Percentiles rank a stretch among this genome's conserved stretches.
Conservation (phyloP, 208 protist species). For the Acanthamoeba royreba region DNA sequence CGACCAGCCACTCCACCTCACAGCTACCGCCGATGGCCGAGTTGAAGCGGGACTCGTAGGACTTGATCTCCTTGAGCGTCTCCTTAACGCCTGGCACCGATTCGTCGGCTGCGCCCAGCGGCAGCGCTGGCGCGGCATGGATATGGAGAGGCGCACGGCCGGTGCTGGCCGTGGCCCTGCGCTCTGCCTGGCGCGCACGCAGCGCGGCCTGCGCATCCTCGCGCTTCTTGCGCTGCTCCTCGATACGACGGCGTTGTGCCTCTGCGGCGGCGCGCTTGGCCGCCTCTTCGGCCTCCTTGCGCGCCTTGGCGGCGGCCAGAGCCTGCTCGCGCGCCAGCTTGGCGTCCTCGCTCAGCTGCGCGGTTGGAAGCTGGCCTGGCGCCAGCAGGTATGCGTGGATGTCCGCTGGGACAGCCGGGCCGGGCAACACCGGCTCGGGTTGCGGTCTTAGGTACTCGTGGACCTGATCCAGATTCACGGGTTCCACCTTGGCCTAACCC, state of each 20-base stretch:
- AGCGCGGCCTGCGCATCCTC: not conserved
- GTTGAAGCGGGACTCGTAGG: not conserved
- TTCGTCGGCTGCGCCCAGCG: no score
- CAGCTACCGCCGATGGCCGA: not conserved
- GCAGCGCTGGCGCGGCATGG: not conserved
- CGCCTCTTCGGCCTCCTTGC: not conserved
- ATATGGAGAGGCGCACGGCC: not conserved
- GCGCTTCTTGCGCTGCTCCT: not conserved
- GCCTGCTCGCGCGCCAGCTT: not conserved
- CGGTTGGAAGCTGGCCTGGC: not conserved
- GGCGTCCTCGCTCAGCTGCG: not conserved
- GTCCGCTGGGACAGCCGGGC: not conserved
- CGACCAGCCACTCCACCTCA: not conserved
- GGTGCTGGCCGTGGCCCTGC: not conserved
- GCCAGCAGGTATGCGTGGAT: not conserved
- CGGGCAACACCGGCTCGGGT: not conserved
- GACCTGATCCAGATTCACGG: not conserved
- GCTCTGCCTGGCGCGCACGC: not conserved
- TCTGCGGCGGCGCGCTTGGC: not conserved
- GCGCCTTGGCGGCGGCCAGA: not conserved
- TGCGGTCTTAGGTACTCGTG: not conserved
- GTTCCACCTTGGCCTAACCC: not conserved
- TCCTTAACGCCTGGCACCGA: not conserved
- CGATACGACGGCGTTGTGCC: not conserved
- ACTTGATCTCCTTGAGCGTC: not conserved